These are phyloP conservation scores for Phialophora macrospora DNA, from an alignment of 2,329 filamentous ascomycete species.

Conservation along the genomic window DNA sequence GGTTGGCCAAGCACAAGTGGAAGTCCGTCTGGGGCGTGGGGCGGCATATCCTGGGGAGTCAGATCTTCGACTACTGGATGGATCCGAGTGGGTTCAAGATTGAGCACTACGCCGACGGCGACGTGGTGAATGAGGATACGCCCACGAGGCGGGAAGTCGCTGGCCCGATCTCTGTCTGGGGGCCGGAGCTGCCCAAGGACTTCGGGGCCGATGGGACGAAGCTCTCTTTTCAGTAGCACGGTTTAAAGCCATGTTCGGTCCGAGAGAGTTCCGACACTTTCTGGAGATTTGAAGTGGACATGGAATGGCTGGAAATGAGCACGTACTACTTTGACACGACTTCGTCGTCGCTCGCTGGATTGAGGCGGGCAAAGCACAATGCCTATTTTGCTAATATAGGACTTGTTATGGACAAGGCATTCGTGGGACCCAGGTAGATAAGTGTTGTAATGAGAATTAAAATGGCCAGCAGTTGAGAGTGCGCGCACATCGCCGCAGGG, in stretches of 20 bases:
- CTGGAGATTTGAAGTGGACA: background rate
- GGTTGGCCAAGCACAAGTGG: constrained; percentile 67
- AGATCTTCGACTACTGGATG: constrained; percentile 75
- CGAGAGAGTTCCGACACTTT: background rate
- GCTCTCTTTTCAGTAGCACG: background rate
- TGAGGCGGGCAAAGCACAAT: no score
- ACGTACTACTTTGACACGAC: no score
- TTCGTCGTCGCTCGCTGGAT: no score
- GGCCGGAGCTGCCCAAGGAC: constrained; percentile 42
- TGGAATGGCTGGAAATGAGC: no score
- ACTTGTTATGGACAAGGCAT: no score
- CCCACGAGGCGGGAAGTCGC: constrained; percentile 42
- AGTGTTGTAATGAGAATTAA: no score
- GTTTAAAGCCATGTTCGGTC: no score
- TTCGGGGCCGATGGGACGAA: constrained; percentile 35
- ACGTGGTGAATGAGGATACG: constrained; percentile 47
- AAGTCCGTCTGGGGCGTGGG: constrained; percentile 72
- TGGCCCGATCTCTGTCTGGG: constrained; percentile 43
- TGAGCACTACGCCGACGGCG: constrained; percentile 73
- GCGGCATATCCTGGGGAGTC: constrained; percentile 69
- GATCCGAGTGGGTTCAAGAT: constrained; percentile 67
- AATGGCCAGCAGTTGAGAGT: no score
- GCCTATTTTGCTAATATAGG: no score
- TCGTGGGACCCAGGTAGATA: no score
- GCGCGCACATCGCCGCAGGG: no score